Base-by-base conservation (phyloP, 352 stramenopile genomes). In the Globisporangium paddicum region DNA sequence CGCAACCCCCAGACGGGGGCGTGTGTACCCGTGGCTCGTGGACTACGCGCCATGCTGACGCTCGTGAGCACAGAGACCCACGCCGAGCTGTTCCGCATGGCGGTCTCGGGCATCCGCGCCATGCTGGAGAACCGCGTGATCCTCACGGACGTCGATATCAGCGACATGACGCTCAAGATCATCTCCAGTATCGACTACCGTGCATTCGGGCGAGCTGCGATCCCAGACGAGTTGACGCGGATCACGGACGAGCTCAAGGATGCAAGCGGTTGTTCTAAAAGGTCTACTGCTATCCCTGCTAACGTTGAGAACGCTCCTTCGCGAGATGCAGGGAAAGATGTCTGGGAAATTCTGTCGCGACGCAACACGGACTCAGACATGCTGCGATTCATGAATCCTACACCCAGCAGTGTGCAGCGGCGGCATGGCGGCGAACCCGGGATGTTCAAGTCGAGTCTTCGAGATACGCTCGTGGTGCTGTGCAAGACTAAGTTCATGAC, bases 91-190 rank as follows among this genome's bases (percentile, higher is more conserved):
- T 93, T 95, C 55, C 67, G 81, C 26, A 88, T 93, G 76, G 83
- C 82, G 8, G 82, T 95, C 13, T 64, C 71, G 57, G 84, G 79
- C 13, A 80, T 93, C 13, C 75, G 74, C 16, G 60, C 50, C 0
- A 95, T 95, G 86, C 64, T 95, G 4, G 76, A 86, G 69, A 95
- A 95, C 57, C 83, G 86, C 35, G 59, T 79, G 8, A 77, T 95
- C 37, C 69, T 95, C 16, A 65, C 76, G 52, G 83, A 95, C 63
- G 78, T 93, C n/a, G 83, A 95, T 64, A 69, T 95, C n/a, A 92
- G 73, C 47, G 86, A 95, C 55, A 71, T 87, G 23, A 75, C 72
- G 32, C 68, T 85, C 14, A 95, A 95, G 60, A 62, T 95, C 19
- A 74, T 93, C 26, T 86, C 83, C 6, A 92, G 81, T 59, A 84